Evolutionary conservation across 176 grass and related monocot species (phyloP).

Genomic region (Alopecurus myosuroides): DNA sequence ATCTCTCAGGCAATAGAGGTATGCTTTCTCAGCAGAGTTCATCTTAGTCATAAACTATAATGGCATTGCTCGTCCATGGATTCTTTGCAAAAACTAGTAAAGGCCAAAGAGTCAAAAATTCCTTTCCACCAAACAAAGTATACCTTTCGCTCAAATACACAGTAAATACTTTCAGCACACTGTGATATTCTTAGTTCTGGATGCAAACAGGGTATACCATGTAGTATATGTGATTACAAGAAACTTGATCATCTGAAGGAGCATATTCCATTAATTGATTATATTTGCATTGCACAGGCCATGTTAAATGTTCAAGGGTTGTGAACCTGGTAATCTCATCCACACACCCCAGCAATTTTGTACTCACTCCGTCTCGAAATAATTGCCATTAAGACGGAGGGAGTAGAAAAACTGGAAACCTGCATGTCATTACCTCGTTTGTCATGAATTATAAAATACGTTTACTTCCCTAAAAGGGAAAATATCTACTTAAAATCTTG

Average conservation of each 20-base stretch:
- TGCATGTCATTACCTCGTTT: not conserved
- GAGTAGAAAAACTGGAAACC: too few relatives aligned
- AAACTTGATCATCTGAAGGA: not conserved
- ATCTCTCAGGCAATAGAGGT: not conserved
- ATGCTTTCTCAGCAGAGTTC: not conserved
- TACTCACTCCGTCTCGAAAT: too few relatives aligned
- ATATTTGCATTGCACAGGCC: not conserved
- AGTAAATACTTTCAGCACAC: not conserved
- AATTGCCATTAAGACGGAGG: too few relatives aligned
- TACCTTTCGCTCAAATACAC: not conserved
- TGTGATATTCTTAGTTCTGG: not conserved
- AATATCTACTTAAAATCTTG: not conserved
- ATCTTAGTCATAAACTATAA: not conserved
- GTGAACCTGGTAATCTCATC: not conserved
- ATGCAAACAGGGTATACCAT: not conserved
- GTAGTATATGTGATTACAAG: not conserved
- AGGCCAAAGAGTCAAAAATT: not conserved
- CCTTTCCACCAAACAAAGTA: not conserved
- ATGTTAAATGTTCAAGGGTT: not conserved
- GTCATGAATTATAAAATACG: not conserved
- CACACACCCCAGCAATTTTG: not conserved
- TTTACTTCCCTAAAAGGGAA: not conserved
- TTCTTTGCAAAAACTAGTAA: not conserved
- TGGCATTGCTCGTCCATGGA: not conserved
- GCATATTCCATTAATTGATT: not conserved